Evolutionary conservation across 371 early-diverging fungal genomes (phyloP).

Genomic region (Haplosporangium sp.): DNA sequence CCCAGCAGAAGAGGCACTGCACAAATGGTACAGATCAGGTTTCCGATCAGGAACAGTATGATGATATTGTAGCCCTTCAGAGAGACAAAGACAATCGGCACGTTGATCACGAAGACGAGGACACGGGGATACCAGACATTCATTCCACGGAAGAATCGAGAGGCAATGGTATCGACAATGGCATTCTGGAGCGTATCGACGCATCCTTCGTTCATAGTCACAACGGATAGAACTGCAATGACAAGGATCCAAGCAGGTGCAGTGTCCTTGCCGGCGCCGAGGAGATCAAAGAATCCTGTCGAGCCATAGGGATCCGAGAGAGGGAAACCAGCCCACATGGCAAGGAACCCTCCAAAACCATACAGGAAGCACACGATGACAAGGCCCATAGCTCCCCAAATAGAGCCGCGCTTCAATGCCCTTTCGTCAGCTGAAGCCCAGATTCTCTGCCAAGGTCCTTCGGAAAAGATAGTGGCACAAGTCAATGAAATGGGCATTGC

Average conservation of each 20-base stretch:
- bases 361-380: slow-evolving; percentile 62
- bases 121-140: slow-evolving; percentile 59
- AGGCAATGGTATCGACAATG: slow-evolving; percentile 62
- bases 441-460: slow-evolving; percentile 71
- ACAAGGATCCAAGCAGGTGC: slow-evolving; percentile 60
- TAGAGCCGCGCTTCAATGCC: slow-evolving; percentile 59
- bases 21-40: slow-evolving; percentile 63
- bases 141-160: slow-evolving; percentile 58
- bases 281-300: slow-evolving; percentile 62
- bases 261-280: slow-evolving; percentile 46
- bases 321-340: slow-evolving; percentile 61
- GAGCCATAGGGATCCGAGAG: slow-evolving; percentile 35
- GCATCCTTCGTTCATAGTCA: slow-evolving; percentile 65
- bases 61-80: slow-evolving; percentile 58
- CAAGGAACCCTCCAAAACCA: slow-evolving; percentile 68
- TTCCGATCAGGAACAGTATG: slow-evolving; percentile 63
- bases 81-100: slow-evolving; percentile 64
- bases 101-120: slow-evolving; percentile 62
- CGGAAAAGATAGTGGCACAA: slow-evolving; percentile 65
- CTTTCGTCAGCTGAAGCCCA: slow-evolving; percentile 67
- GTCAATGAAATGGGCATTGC: slow-evolving; percentile 65
- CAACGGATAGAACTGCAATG: slow-evolving; percentile 55
- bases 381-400: slow-evolving; percentile 55
- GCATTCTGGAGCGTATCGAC: slow-evolving; percentile 71
- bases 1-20: slow-evolving; percentile 65